Conservation (phyloP, 441 rosid species). For the Brassica balearica region DNA sequence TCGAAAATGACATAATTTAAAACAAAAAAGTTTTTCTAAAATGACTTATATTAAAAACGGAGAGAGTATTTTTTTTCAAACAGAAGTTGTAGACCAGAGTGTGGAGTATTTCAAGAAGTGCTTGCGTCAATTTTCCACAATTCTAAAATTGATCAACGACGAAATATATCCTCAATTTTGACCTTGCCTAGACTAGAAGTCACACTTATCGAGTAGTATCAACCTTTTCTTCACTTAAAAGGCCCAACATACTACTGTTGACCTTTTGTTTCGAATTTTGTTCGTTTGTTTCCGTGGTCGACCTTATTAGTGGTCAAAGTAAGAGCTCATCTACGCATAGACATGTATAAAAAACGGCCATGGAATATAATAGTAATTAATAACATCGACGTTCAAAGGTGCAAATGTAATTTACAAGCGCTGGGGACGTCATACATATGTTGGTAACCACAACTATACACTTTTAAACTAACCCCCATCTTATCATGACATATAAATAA, state of each 20-base stretch:
- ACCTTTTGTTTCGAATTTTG: background rate
- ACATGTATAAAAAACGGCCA: background rate
- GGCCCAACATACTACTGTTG: constrained; percentile 23
- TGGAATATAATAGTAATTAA: background rate
- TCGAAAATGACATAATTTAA: too few species aligned
- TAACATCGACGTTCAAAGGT: background rate
- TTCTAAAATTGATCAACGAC: background rate
- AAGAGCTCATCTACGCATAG: background rate
- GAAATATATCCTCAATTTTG: constrained; percentile 9
- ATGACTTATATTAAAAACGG: too few species aligned
- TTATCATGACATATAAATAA: background rate
- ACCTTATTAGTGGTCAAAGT: constrained; percentile 24
- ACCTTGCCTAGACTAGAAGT: constrained; percentile 4
- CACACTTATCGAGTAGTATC: constrained; percentile 18
- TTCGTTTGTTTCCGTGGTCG: constrained; percentile 11
- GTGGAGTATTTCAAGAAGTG: too few species aligned
- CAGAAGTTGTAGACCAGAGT: background rate
- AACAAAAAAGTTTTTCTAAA: too few species aligned
- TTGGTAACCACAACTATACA: background rate
- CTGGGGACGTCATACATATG: background rate
- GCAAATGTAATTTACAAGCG: background rate
- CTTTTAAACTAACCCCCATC: background rate
- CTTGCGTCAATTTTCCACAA: background rate
- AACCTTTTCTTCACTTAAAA: constrained; percentile 27
- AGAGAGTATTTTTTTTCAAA: background rate